Evolutionary conservation across 2,329 filamentous ascomycete species (phyloP), one percentile per base, ranked within the genome.

Genomic region (Fusarium illudens): DNA sequence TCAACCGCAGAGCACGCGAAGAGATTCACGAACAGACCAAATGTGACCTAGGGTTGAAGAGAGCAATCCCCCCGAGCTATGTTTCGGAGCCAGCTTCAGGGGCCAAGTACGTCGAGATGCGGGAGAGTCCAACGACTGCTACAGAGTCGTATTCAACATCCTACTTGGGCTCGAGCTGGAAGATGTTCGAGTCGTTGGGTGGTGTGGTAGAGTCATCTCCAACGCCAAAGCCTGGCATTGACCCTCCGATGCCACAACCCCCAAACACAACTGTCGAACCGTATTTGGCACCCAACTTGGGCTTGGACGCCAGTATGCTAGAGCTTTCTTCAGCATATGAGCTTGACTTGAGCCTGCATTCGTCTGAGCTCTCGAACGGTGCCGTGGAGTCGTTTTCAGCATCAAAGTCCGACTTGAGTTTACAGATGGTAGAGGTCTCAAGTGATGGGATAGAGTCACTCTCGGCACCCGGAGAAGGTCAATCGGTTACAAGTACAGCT

Each of bases 21-120:
- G 67, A 73, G 52, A 72, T 71, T 25, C 50, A 65, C 8, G 58
- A 66, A 39, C 66, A 74, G 48, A 71, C 70, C 1, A 67, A 60
- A 42, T 53, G 55, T 5, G 65, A 61, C 20, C 44, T 73, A 8
- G 53, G 48, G 15, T 19, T 58, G 34, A 55, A 49, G 36, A 58
- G 36, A 17, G 15, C 30, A 34, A 32, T 37, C 5, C 52, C 49
- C 4, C 39, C 29, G 17, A 71, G 73, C 44, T 62, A 70, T 52
- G 36, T 68, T 20, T 69, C 57, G 56, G 60, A 73, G 39, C 59
- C 70, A 30, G 52, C 67, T 34, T 72, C 68, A 54, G 30, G 46
- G 46, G 22, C 3, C 10, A 44, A 27, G 39, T n/a, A 44, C 22
- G 22, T 8, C 22, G 20, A 25, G 39, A 44, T 44, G 6, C 15